Evolutionary conservation across 495 filamentous ascomycete genomes (phyloP).

Genomic region (Poronia punctata): DNA sequence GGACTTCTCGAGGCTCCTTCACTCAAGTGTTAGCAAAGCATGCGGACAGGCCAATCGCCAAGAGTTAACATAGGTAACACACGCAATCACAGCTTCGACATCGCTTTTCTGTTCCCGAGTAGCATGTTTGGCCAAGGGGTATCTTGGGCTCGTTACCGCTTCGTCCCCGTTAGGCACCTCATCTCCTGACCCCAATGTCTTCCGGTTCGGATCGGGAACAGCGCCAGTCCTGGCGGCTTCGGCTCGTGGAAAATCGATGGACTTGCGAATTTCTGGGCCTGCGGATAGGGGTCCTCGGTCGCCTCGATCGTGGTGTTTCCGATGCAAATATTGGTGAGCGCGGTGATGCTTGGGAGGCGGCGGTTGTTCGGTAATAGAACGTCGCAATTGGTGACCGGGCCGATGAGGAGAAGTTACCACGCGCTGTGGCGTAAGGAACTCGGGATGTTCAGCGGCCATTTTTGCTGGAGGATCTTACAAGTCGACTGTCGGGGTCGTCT

Average conservation of each 20-base stretch:
- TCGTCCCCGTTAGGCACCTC: slow-evolving; percentile 5
- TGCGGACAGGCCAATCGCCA: background rate
- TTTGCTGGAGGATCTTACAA: too few relatives aligned
- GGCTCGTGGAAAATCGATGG: slow-evolving; percentile 32
- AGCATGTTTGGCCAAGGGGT: slow-evolving; percentile 25
- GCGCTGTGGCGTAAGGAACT: background rate
- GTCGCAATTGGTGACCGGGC: slow-evolving; percentile 41
- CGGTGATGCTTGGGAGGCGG: slow-evolving; percentile 40
- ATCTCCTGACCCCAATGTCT: slow-evolving; percentile 29
- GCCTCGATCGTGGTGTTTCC: slow-evolving; percentile 36
- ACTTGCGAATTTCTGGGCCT: slow-evolving; percentile 20
- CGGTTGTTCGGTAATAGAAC: slow-evolving; percentile 45
- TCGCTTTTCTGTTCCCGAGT: slow-evolving; percentile 35
- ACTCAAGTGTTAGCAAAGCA: slow-evolving; percentile 11
- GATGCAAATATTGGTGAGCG: slow-evolving; percentile 33
- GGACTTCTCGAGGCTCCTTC: slow-evolving; percentile 36
- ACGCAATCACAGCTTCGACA: slow-evolving; percentile 37
- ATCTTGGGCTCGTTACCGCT: slow-evolving; percentile 4
- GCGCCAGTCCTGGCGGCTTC: slow-evolving; percentile 37
- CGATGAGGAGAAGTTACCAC: slow-evolving; percentile 30
- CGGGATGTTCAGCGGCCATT: slow-evolving; percentile 12
- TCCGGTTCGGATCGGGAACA: slow-evolving; percentile 37
- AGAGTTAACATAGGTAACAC: slow-evolving; percentile 2
- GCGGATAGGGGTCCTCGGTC: slow-evolving; percentile 27
- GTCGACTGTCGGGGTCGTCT: too few relatives aligned